Evolutionary conservation across 1,284 basidiomycete genomes (phyloP), one percentile per base, ranked within the genome.

Genomic region (Ceratobasidium sp.): DNA sequence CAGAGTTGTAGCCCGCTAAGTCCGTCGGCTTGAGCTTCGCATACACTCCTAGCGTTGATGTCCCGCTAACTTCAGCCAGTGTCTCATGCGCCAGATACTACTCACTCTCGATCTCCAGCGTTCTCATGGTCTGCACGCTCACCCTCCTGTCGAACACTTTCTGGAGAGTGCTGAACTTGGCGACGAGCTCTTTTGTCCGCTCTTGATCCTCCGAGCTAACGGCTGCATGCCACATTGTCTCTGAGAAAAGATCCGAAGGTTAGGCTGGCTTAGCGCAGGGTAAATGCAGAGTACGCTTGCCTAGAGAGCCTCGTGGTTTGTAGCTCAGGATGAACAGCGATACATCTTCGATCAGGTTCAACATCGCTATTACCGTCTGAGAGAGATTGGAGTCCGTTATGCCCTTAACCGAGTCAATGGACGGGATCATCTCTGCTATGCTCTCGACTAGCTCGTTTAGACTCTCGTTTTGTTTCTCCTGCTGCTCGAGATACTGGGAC

Each of bases 311-410:
- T 3, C 67, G 57, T 3, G 69, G 46, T n/a, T 42, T 38, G 42
- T 61, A 61, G 15, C 12, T 48, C 15, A 57, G 17, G 54, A 70
- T 40, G 44, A 70, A 70, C 6, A 54, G 50, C n/a, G 68, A 70
- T 4, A 40, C 52, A 23, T 70, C 68, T 28, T 70, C 68, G n/a
- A 70, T 70, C 38, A 70, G 20, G 38, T 59, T 7, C 3, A 59
- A 17, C 38, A 52, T 13, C 10, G 26, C n/a, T 23, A 42, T 5
- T 23, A 70, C 52, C n/a, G 56, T 44, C 9, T 70, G 38, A 10
- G 23, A 6, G n/a, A 59, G 68, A 20, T 13, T n/a, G 10, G 17
- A 38, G 12, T 59, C 9, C 17, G 56, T n/a, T 3, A 20, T 38
- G n/a, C 23, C 9, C 23, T 56, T 59, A 17, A 59, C 40, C 6